These are phyloP conservation scores for Coniochaeta pulveracea DNA, from an alignment of 2,329 filamentous ascomycete genomes.

Conservation along the genomic window DNA sequence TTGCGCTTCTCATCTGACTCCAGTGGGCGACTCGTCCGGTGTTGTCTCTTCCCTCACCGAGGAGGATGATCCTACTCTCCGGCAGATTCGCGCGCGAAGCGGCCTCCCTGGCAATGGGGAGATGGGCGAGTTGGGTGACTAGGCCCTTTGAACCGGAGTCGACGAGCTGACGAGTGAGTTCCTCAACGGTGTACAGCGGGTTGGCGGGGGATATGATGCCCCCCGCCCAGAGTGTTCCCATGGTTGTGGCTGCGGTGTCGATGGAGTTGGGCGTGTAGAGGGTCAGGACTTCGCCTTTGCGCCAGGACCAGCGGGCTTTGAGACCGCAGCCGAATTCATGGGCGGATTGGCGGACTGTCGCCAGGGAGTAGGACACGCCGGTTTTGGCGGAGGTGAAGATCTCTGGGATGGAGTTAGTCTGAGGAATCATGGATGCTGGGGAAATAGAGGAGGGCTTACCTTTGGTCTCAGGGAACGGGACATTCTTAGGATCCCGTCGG, in stretches of 20 bases:
- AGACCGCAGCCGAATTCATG: constrained; percentile 73
- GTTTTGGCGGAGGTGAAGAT: constrained; percentile 70
- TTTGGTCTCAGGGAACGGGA: constrained; percentile 59
- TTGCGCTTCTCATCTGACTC: constrained; percentile 54
- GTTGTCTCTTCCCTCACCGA: constrained; percentile 59
- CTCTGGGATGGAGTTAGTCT: constrained; percentile 34
- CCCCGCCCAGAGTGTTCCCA: constrained; percentile 75
- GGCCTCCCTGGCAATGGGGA: constrained; percentile 55
- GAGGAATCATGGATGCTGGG: constrained; percentile 4
- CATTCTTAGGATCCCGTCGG: constrained; percentile 54
- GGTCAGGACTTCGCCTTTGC: constrained; percentile 71
- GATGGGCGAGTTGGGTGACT: constrained; percentile 58
- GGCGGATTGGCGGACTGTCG: constrained; percentile 52
- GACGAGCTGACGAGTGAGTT: constrained; percentile 74
- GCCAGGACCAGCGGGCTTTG: constrained; percentile 63
- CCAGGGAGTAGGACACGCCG: constrained; percentile 56
- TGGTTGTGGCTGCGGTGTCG: constrained; percentile 66
- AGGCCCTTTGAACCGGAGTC: constrained; percentile 67
- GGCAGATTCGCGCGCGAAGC: constrained; percentile 60
- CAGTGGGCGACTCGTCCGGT: constrained; percentile 57
- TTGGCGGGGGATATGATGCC: constrained; percentile 79
- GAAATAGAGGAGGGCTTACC: constrained; percentile 29
- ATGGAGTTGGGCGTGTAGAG: constrained; percentile 80
- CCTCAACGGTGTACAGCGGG: constrained; percentile 72
- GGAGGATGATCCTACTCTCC: constrained; percentile 59